Percentiles rank a stretch among this genome's conserved stretches.
phyloP scores from a whole-genome alignment of 768 basidiomycete genomes.

The Auriscalpium vulgare region DNA sequence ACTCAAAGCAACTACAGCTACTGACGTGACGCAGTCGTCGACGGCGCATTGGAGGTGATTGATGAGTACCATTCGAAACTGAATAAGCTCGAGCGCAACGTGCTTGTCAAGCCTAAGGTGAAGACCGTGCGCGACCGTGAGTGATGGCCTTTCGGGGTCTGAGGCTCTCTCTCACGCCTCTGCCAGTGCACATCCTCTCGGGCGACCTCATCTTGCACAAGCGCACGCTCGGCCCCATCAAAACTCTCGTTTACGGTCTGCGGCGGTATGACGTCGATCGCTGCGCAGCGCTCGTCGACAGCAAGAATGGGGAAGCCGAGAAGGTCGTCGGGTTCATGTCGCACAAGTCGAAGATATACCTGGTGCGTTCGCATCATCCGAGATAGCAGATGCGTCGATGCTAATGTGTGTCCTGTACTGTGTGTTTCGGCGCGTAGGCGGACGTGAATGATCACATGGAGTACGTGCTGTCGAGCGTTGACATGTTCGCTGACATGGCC shows the following conservation, averaged over 20 bases:
- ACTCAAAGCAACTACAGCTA: background rate
- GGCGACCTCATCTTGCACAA: slow-evolving; percentile 71
- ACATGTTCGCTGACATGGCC: slow-evolving; percentile 64
- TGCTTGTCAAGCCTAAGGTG: slow-evolving; percentile 56
- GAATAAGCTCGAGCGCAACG: slow-evolving; percentile 48
- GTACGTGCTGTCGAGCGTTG: slow-evolving; percentile 57
- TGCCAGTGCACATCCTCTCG: slow-evolving; percentile 63
- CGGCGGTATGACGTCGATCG: slow-evolving; percentile 66
- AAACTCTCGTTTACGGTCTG: slow-evolving; percentile 58
- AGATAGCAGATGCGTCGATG: no score
- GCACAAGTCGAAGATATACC: slow-evolving; percentile 61
- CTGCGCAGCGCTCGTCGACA: slow-evolving; percentile 47
- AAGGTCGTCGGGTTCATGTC: slow-evolving; percentile 57
- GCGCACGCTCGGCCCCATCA: slow-evolving; percentile 68
- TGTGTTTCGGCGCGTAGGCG: slow-evolving; percentile 30
- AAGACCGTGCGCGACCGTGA: slow-evolving; percentile 49
- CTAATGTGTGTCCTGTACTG: background rate
- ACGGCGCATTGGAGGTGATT: slow-evolving; percentile 57
- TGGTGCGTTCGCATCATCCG: slow-evolving; percentile 30
- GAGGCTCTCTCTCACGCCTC: background rate
- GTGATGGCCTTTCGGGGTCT: slow-evolving; percentile 13
- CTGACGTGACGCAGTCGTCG: slow-evolving; percentile 42
- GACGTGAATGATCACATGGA: slow-evolving; percentile 76
- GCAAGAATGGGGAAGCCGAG: slow-evolving; percentile 18
- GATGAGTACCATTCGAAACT: slow-evolving; percentile 62